Base-by-base conservation (phyloP, 768 basidiomycete species). In the Glaciozyma antarctica region DNA sequence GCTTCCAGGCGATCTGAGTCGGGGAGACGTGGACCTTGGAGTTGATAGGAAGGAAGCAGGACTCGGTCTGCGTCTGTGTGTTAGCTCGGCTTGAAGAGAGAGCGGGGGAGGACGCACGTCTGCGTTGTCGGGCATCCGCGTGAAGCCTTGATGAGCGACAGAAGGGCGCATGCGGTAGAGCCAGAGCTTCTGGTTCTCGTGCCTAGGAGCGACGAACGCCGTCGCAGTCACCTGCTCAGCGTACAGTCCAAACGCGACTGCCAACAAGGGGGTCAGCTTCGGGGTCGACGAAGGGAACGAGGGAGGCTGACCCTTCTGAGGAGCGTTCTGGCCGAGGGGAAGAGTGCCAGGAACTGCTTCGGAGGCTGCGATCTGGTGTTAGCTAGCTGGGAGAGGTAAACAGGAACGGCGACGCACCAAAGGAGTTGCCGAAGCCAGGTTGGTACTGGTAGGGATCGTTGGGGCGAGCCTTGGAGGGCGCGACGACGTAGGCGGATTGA, bases 1-100 rank as follows among this genome's bases (percentile, higher is more conserved):
- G 84, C 65, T 79, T 78, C 84, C 85, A 87, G 15, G 84, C 83
- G 34, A 85, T 80, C 68, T 86, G 85, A 8, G 84, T 85, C 3
- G 85, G 82, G 67, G 81, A 82, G 66, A 81, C 78, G 63, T 82
- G 81, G 19, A 85, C 83, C 73, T 81, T 82, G 5, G 83, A 81
- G 74, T 86, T 85, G 60, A 80, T 62, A 1, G 83, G 81, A 12
- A 82, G 76, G 77, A 86, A 86, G 72, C 79, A 81, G 12, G 83
- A 81, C 76, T 85, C 83, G n/a, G 86, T 76, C 17, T 43, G 22
- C 45, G 22, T 5, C 17, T 47, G 44, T 2, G 17, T 21, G 15
- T 22, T 7, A 34, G 34, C 34, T 5, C 10, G 6, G 34, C 34
- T 34, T 10, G 34, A n/a, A 3, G 26, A 15, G 34, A 41, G 43